These are phyloP conservation scores for Spinacia oleracea DNA, from an alignment of 179 eudicot species.

Conservation along the genomic window DNA sequence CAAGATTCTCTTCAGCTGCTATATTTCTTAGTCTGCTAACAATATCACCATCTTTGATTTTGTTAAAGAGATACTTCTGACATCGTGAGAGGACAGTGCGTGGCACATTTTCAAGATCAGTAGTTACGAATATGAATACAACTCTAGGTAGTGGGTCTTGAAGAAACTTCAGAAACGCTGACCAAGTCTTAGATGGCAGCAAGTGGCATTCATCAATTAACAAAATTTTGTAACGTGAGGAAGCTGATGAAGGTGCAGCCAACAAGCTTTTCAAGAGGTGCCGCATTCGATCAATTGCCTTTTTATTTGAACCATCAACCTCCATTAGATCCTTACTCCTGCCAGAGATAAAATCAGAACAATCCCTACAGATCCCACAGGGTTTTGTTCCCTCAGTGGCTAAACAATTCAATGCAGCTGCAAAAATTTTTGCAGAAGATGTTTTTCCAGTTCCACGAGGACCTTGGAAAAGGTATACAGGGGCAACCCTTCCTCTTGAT, in stretches of 20 bases:
- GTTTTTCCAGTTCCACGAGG: conserved; percentile 99
- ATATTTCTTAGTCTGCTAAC: conserved; percentile 65
- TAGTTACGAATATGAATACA: conserved; percentile 75
- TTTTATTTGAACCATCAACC: conserved; percentile 74
- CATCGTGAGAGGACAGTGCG: conserved; percentile 77
- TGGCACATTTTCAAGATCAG: conserved; percentile 88
- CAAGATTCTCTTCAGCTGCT: conserved; percentile 65
- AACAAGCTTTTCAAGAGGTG: conserved; percentile 56
- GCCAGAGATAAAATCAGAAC: conserved; percentile 74
- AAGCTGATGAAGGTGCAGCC: conserved; percentile 48
- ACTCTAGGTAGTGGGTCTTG: conserved; percentile 71
- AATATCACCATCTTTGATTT: conserved; percentile 78
- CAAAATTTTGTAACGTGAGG: conserved; percentile 55
- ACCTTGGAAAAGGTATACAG: conserved; percentile 93
- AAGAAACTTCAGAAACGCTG: conserved; percentile 76
- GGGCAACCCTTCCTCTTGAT: conserved; percentile 72
- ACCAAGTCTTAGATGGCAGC: conserved; percentile 83
- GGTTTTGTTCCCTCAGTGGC: conserved; percentile 79
- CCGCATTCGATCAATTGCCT: conserved; percentile 60
- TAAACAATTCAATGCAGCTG: conserved; percentile 91
- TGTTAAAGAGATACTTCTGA: conserved; percentile 81
- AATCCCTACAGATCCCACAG: conserved; percentile 89
- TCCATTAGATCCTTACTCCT: conserved; percentile 63
- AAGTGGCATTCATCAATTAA: conserved; percentile 86
- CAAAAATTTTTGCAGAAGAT: conserved; percentile 78